phyloP scores from a whole-genome alignment of 768 basidiomycete species.

The Russula virescens region DNA sequence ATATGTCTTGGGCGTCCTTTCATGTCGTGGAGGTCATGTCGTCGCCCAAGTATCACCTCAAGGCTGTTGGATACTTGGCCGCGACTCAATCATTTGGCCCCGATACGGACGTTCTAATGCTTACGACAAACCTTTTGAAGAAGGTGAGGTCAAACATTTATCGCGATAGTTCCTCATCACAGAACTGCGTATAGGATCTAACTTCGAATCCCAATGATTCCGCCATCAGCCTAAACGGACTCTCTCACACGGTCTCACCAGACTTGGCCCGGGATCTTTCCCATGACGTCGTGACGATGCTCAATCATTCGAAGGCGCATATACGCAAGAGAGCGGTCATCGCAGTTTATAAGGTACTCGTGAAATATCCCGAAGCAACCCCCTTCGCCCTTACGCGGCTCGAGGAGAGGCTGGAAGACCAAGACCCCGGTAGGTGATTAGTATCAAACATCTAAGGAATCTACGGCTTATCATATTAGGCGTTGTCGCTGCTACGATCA shows the following conservation, averaged over 20 bases:
- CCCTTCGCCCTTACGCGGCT: conserved; percentile 60
- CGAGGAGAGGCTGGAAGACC: conserved; percentile 75
- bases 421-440: conserved; percentile 52
- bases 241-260: conserved; percentile 76
- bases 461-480: conserved; percentile 40
- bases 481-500: conserved; percentile 91
- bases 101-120: conserved; percentile 95
- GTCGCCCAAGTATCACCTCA: conserved; percentile 83
- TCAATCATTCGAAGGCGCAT: conserved; percentile 82
- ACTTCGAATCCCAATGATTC: conserved; percentile 69
- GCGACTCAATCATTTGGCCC: conserved; percentile 86
- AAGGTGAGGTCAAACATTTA: conserved; percentile 50
- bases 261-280: conserved; percentile 90
- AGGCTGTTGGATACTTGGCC: conserved; percentile 93
- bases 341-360: conserved; percentile 71
- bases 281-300: conserved; percentile 76
- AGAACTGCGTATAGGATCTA: conserved; percentile 56
- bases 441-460: neutral
- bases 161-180: conserved; percentile 17
- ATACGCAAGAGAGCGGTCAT: conserved; percentile 90
- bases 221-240: conserved; percentile 72
- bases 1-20: conserved; percentile 94
- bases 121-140: conserved; percentile 93
- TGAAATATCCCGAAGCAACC: conserved; percentile 76
- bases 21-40: conserved; percentile 99